A percentile compares a stretch with the other conserved stretches of the same genome.
Conservation (phyloP, 2,329 filamentous ascomycete species). For the Sphaerulina vaccinii region DNA sequence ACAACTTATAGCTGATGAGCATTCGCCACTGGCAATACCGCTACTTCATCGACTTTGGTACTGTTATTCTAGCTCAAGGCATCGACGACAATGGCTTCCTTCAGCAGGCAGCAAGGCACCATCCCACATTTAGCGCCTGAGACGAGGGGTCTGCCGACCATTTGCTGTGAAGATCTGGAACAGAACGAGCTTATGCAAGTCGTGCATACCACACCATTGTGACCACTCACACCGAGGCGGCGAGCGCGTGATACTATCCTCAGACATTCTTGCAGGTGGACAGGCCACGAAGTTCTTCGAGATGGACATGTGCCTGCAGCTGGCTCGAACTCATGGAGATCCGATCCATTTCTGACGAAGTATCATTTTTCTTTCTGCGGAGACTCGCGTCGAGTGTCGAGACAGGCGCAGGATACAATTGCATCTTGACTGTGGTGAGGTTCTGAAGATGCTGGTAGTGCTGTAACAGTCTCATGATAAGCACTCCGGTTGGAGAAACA, state of each 20-base stretch:
- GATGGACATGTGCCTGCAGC: no score
- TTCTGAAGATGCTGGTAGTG: no score
- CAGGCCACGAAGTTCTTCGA: neutral
- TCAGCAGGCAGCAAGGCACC: slow-evolving; percentile 12
- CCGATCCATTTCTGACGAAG: no score
- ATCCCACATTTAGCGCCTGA: slow-evolving; percentile 3
- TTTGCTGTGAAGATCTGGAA: neutral
- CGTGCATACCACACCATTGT: slow-evolving; percentile 1
- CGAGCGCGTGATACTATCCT: neutral
- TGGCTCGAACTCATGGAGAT: no score
- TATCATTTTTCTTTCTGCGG: no score
- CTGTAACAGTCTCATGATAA: no score
- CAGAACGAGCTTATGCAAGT: slow-evolving; percentile 2
- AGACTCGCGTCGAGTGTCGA: no score
- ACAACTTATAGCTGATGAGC: neutral
- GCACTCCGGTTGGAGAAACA: no score
- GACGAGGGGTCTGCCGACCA: slow-evolving; percentile 8
- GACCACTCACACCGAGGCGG: neutral
- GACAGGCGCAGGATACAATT: no score
- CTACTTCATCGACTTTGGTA: neutral
- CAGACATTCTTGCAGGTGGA: neutral
- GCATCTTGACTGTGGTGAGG: no score
- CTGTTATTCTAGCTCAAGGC: slow-evolving; percentile 1
- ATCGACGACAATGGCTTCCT: slow-evolving; percentile 8
- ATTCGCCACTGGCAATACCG: neutral